phyloP scores from a whole-genome alignment of 1,284 basidiomycete genomes.

The Neonothopanus nambi region DNA sequence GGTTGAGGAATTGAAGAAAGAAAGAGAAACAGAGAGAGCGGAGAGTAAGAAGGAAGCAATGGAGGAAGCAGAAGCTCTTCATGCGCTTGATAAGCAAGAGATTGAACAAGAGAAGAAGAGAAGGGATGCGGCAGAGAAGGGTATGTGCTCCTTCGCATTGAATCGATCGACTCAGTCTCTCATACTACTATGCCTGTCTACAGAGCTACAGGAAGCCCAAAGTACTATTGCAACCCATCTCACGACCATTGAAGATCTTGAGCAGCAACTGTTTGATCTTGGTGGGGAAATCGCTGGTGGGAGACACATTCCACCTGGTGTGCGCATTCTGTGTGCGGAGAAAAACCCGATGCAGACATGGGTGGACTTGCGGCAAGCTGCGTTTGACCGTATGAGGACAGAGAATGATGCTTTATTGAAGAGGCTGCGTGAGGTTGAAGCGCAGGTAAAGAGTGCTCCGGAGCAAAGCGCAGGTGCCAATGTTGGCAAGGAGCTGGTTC shows the following conservation, averaged over 20 bases:
- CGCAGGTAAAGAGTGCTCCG: slow-evolving; percentile 17
- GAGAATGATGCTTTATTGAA: slow-evolving; percentile 76
- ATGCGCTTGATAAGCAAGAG: neutral
- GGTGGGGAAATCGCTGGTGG: slow-evolving; percentile 75
- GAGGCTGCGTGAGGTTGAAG: slow-evolving; percentile 58
- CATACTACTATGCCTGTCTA: neutral
- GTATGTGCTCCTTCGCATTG: slow-evolving; percentile 31
- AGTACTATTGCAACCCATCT: slow-evolving; percentile 40
- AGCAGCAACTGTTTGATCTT: slow-evolving; percentile 74
- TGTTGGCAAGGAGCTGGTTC: slow-evolving; percentile 44
- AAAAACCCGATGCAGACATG: slow-evolving; percentile 79
- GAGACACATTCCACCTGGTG: slow-evolving; percentile 71
- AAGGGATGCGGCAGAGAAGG: slow-evolving; percentile 35
- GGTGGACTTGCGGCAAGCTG: slow-evolving; percentile 66
- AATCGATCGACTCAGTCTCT: too few relatives aligned
- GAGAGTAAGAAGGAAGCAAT: slow-evolving; percentile 14
- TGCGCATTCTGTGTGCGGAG: slow-evolving; percentile 66
- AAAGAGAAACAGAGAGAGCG: slow-evolving; percentile 32
- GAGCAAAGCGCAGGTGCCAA: slow-evolving; percentile 5
- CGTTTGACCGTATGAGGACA: slow-evolving; percentile 65
- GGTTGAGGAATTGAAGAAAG: slow-evolving; percentile 38
- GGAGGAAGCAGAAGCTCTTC: too few relatives aligned
- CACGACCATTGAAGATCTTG: slow-evolving; percentile 60
- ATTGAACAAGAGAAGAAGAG: slow-evolving; percentile 38
- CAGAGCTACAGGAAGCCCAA: slow-evolving; percentile 35